Conservation (phyloP, 2,329 filamentous ascomycete genomes). For the Exophiala alcalophila region DNA sequence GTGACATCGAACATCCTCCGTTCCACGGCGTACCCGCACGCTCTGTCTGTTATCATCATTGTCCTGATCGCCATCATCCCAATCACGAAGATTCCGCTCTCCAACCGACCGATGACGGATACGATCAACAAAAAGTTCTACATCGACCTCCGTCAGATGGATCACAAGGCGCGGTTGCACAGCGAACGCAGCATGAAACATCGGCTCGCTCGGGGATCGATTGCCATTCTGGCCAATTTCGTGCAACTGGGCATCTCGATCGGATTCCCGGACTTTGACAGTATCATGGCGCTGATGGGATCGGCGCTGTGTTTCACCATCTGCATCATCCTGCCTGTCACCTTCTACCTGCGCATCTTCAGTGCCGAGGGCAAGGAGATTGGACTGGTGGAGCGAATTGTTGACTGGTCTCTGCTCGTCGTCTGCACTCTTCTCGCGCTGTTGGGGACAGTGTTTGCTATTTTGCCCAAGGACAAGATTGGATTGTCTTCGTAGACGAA, state of each 20-base stretch:
- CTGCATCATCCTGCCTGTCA: conserved; percentile 83
- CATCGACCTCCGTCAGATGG: conserved; percentile 55
- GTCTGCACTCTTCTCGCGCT: conserved; percentile 68
- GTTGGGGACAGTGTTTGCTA: conserved; percentile 82
- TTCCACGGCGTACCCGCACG: conserved; percentile 68
- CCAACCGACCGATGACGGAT: conserved; percentile 76
- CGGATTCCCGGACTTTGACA: conserved; percentile 74
- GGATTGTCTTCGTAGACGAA: conserved; percentile 45
- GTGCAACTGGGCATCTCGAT: conserved; percentile 73
- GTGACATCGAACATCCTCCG: conserved; percentile 86
- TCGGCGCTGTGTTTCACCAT: conserved; percentile 89
- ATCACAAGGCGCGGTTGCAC: conserved; percentile 30
- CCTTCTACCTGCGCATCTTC: conserved; percentile 90
- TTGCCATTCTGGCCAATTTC: conserved; percentile 66
- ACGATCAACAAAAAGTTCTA: conserved; percentile 79
- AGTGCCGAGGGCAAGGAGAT: conserved; percentile 70
- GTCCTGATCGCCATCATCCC: conserved; percentile 89
- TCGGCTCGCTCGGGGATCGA: conserved; percentile 55
- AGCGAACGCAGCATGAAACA: conserved; percentile 52
- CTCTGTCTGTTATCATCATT: conserved; percentile 74
- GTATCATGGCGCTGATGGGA: conserved; percentile 87
- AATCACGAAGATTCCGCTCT: conserved; percentile 90
- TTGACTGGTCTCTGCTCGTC: conserved; percentile 68
- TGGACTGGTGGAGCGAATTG: conserved; percentile 56
- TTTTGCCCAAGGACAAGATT: conserved; percentile 74